phyloP scores from a whole-genome alignment of 768 basidiomycete genomes.

The Hypholoma sublateritium region DNA sequence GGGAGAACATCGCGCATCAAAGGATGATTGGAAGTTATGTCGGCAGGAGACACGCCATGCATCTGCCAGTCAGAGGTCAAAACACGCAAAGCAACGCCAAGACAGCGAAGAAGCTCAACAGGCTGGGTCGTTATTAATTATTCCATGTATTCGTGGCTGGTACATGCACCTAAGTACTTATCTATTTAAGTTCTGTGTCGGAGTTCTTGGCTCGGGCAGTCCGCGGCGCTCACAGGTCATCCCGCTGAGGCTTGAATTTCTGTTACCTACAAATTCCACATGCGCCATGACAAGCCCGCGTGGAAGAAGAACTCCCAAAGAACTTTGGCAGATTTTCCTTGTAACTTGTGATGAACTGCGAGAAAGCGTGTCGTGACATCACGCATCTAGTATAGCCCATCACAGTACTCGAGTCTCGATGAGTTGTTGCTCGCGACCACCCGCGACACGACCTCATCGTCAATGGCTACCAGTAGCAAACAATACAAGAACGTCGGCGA shows the following conservation, averaged over 20 bases:
- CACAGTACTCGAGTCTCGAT: too few species aligned
- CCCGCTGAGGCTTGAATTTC: too few species aligned
- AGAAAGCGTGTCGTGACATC: constrained; percentile 23
- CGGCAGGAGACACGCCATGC: constrained; percentile 91
- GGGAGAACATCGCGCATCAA: constrained; percentile 92
- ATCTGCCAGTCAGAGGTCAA: constrained; percentile 92
- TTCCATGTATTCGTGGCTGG: neutral
- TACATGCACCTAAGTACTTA: neutral
- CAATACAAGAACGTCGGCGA: constrained; percentile 90
- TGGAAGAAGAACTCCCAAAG: too few species aligned
- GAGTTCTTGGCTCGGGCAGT: too few species aligned
- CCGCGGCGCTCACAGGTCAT: too few species aligned
- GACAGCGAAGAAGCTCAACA: constrained; percentile 91
- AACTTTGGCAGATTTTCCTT: too few species aligned
- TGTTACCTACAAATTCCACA: too few species aligned
- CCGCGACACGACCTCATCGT: constrained; percentile 5
- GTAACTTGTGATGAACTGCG: too few species aligned
- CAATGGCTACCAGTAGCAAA: constrained; percentile 74
- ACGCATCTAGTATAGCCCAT: constrained; percentile 15
- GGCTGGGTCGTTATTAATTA: constrained; percentile 57
- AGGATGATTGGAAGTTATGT: constrained; percentile 93
- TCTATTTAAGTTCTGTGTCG: neutral
- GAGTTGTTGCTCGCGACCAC: constrained; percentile 1
- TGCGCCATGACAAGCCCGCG: too few species aligned
- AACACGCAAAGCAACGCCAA: constrained; percentile 87